Evolutionary conservation across 805 yeast species (phyloP).

Genomic region (Diddensiella santjacobensis): DNA sequence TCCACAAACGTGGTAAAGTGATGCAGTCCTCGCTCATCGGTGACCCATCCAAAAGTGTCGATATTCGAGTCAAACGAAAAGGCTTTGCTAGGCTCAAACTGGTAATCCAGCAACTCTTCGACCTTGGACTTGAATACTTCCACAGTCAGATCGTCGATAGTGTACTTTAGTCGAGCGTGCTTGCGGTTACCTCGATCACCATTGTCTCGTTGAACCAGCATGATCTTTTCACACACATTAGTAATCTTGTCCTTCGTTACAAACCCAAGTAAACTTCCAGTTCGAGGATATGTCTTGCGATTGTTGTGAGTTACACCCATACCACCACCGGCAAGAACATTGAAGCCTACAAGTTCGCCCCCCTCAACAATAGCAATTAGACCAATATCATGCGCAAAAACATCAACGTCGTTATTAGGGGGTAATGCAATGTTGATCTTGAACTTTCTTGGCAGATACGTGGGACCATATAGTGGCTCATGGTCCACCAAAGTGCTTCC

Average conservation of each 20-base stretch:
- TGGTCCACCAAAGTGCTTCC: slow-evolving; percentile 75
- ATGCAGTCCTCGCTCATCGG: slow-evolving; percentile 69
- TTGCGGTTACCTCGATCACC: slow-evolving; percentile 97
- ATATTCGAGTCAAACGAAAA: slow-evolving; percentile 81
- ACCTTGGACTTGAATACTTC: slow-evolving; percentile 75
- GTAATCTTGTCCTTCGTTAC: slow-evolving; percentile 63
- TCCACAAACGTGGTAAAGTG: slow-evolving; percentile 94
- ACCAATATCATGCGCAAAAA: slow-evolving; percentile 93
- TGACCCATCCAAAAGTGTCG: slow-evolving; percentile 91
- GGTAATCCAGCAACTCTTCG: slow-evolving; percentile 77
- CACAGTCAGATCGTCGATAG: slow-evolving; percentile 90
- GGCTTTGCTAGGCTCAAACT: slow-evolving; percentile 64
- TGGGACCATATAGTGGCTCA: slow-evolving; percentile 85
- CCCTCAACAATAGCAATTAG: slow-evolving; percentile 75
- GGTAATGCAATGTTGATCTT: slow-evolving; percentile 93
- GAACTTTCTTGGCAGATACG: slow-evolving; percentile 92
- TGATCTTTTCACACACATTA: slow-evolving; percentile 80
- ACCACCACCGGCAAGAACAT: slow-evolving; percentile 94
- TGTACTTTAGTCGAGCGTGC: slow-evolving; percentile 96
- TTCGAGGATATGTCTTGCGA: slow-evolving; percentile 92
- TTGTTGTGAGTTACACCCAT: slow-evolving; percentile 98
- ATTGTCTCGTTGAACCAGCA: slow-evolving; percentile 89
- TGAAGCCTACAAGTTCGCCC: slow-evolving; percentile 71
- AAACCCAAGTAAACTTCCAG: slow-evolving; percentile 85
- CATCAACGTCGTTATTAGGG: slow-evolving; percentile 95